Base-by-base conservation (phyloP, 2,329 filamentous ascomycete genomes). In the Pseudogymnoascus sp. region DNA sequence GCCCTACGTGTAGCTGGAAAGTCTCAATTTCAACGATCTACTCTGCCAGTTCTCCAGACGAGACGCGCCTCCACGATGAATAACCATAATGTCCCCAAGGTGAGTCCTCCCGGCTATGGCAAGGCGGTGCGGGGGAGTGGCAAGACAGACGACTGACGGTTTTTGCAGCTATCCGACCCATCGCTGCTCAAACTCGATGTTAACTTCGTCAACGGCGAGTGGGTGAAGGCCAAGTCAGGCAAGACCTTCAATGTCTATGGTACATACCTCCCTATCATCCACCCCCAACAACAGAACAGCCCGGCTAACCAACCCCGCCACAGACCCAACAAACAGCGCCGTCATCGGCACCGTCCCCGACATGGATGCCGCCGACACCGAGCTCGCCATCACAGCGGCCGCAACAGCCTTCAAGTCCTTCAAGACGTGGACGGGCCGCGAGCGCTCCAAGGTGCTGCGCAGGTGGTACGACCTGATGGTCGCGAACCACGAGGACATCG, bases 141-240 rank as follows among this genome's bases (percentile, higher is more conserved):
- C 6, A n/a, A 55, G 45, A 9, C 40, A 9, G 10, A 59, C 5
- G 21, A 59, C 52, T 59, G 10, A 59, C 40, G 9, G 6, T 31
- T 31, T 21, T 18, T 18, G 13, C 58, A 92, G 87, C 84, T 93
- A 70, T 89, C 86, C 71, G 89, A 93, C 69, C 83, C 84, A 36
- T 90, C 88, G 25, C 83, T 99, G 64, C 84, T 97, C 70, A 97
- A 95, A 79, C 85, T 87, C 68, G 84, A 92, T 72, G 83, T 84
- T 77, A 68, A 86, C 70, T 97, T 93, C 72, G 87, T 97, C 71
- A 93, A 99, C 73, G 94, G 94, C 71, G 83, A 96, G 82, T 99
- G 92, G 90, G 84, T 95, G 65, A 82, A 83, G 69, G 90, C 93
- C 68, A 84, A 86, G 71, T 96, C 91, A 0, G 90, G 91, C 72